Base-by-base conservation (phyloP, 805 yeast species). In the Nakazawaea ambrosiae region DNA sequence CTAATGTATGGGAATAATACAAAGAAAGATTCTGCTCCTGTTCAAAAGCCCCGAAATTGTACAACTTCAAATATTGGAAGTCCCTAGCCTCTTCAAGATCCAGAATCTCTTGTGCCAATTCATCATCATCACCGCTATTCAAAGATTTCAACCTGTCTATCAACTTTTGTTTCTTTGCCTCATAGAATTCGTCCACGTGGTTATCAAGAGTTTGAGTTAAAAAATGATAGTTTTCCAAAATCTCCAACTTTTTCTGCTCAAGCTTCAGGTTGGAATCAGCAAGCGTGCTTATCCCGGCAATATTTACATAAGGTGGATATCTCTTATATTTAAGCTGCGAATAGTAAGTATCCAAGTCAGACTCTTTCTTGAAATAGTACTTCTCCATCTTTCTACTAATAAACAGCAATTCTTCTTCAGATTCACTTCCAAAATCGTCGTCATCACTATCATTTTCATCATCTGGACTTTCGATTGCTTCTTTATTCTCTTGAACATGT, bases 361-460 rank as follows among this genome's bases (percentile, higher is more conserved):
- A 11, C n/a, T 25, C 25, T 3, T 20, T n/a, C n/a, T 39, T 33
- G 34, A 30, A 30, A 26, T 30, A 39, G 27, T 39, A 33, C 4
- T 24, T 25, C 18, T 34, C 37, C 37, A 33, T 20, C 18, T n/a
- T 19, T 16, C 15, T 29, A 24, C 32, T 29, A 18, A 39, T 34
- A 19, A 34, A 30, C 22, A 27, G 33, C n/a, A 39, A 16, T 20
- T 39, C 34, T 4, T 33, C 38, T 25, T 39, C 41, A 12, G 33
- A n/a, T 10, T 38, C 37, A 18, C 37, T 23, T 14, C 20, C 31
- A 4, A 18, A 14, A 5, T 35, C 33, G 22, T 16, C 9, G 14
- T 14, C n/a, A 14, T 5, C 19, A 20, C 6, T 6, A 11, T 33
- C 20, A 30, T 15, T 10, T 30, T 17, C 22, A 18, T 16, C 33